These are phyloP conservation scores for Cavenderia fasciculata DNA, from an alignment of 78 protist genomes.

Conservation along the genomic window DNA sequence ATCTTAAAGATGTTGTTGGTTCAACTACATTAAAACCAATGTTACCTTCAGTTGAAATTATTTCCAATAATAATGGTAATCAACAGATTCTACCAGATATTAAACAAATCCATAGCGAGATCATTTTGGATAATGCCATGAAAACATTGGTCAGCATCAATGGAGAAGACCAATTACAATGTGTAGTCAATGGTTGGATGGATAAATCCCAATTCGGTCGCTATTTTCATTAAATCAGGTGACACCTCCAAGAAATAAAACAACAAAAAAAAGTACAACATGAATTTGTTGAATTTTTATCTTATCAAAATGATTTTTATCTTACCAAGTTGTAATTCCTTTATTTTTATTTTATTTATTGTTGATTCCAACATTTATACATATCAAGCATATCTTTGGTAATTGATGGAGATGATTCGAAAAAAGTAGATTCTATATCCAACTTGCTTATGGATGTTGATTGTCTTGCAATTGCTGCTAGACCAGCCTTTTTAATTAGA, in stretches of 20 bases:
- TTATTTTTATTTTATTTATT: too few relatives aligned
- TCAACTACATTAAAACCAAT: too few relatives aligned
- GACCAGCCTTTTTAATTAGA: conserved; percentile 99
- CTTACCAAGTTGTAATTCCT: too few relatives aligned
- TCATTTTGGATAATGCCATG: conserved; percentile 56
- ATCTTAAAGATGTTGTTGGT: too few relatives aligned
- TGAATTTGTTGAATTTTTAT: too few relatives aligned
- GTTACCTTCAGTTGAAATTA: too few relatives aligned
- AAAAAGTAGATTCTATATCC: conserved; percentile 15
- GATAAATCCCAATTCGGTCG: conserved; percentile 12
- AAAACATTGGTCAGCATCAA: conserved; percentile 30
- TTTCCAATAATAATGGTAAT: too few relatives aligned
- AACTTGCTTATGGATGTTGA: not conserved
- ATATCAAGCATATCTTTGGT: not conserved
- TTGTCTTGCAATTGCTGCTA: conserved; percentile 79
- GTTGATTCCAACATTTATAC: conserved; percentile 17
- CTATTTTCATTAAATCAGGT: too few relatives aligned
- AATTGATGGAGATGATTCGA: conserved; percentile 31
- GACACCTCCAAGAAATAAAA: too few relatives aligned
- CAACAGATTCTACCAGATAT: not conserved
- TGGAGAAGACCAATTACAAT: conserved; percentile 27
- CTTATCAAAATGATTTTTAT: too few relatives aligned
- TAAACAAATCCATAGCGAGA: conserved; percentile 9
- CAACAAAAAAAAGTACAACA: too few relatives aligned
- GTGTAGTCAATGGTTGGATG: conserved; percentile 31